phyloP scores from a whole-genome alignment of 106 monocot genomes.

The Phalaenopsis equestris region DNA sequence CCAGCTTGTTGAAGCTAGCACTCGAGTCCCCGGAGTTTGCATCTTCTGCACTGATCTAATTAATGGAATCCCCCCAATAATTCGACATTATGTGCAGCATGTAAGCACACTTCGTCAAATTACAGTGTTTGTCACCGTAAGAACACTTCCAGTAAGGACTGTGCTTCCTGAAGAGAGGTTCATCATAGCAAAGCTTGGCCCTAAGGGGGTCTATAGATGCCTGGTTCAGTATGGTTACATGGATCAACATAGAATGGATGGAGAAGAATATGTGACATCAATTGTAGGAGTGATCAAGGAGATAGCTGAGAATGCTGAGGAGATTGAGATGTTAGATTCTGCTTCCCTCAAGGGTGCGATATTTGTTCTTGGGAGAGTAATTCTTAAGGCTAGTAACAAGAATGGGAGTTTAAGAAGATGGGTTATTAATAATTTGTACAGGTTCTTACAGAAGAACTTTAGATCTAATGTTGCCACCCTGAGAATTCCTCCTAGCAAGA shows the following conservation, averaged over 20 bases:
- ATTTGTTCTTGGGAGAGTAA: conserved; percentile 37
- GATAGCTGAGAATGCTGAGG: conserved; percentile 12
- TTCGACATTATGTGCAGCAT: conserved; percentile 38
- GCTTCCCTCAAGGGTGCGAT: conserved; percentile 13
- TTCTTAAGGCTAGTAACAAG: conserved; percentile 19
- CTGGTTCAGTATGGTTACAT: conserved; percentile 54
- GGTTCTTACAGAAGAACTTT: conserved; percentile 65
- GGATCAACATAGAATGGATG: conserved; percentile 34
- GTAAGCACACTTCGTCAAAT: conserved; percentile 30
- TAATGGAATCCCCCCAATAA: conserved; percentile 53
- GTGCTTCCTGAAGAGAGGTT: conserved; percentile 37
- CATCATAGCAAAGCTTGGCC: conserved; percentile 26
- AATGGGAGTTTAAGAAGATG: conserved; percentile 15
- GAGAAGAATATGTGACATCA: conserved; percentile 23
- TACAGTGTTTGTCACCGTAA: conserved; percentile 40
- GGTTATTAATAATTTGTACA: conserved; percentile 26
- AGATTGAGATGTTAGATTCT: conserved; percentile 16
- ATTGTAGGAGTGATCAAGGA: conserved; percentile 23
- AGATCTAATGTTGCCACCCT: conserved; percentile 32
- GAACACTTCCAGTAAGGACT: conserved; percentile 26
- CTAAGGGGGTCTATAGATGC: conserved; percentile 44
- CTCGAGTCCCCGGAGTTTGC: conserved; percentile 42
- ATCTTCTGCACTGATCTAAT: conserved; percentile 56
- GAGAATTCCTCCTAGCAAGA: conserved; percentile 29
- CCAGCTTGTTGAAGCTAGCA: not conserved